Evolutionary conservation across 768 basidiomycete species (phyloP), one percentile per base, ranked within the genome.

Genomic region (Xanthoconium stramineum): DNA sequence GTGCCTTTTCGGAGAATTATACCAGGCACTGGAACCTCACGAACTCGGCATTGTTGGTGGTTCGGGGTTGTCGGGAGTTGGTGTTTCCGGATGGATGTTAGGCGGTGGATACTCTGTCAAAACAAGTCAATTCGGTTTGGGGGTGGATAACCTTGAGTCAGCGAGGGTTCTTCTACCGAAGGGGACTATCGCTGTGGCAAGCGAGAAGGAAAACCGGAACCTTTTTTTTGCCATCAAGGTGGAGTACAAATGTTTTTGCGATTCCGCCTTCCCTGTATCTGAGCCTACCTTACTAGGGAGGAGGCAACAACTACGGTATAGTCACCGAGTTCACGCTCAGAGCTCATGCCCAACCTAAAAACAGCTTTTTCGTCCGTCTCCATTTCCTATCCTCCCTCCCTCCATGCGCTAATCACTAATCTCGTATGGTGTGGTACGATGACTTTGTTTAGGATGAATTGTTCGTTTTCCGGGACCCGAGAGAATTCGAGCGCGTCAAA

Each of bases 41-140:
- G 40, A 50, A 0, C 55, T 58, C 29, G 66, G 55, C 44, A 60
- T 65, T 10, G 67, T 68, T 14, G 73, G 64, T 45, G 67, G 69
- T 37, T 57, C 65, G 5, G 58, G 58, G 6, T 20, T 57, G 15
- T 20, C 48, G 1, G 70, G 63, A 2, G 67, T 75, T 8, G 75
- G 75, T 3, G 58, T 74, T 9, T 45, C 61, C 19, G 74, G 74
- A 10, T 75, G 62, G 60, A 47, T 71, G 36, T 53, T 75, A 6
- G 74, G 73, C 17, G 72, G 73, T 17, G 75, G 74, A 5, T 76
- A 69, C 59, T 72, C 73, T 0, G 59, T 61, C 53, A 69, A 69
- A 51, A 73, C 69, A 3, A 76, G 69, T 48, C 66, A 69, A 45
- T 62, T 63, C 52, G 72, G 75, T 2, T 55, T 75, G 11, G 65